Evolutionary conservation across 2,329 filamentous ascomycete genomes (phyloP).

Genomic region (Fusarium sp.): DNA sequence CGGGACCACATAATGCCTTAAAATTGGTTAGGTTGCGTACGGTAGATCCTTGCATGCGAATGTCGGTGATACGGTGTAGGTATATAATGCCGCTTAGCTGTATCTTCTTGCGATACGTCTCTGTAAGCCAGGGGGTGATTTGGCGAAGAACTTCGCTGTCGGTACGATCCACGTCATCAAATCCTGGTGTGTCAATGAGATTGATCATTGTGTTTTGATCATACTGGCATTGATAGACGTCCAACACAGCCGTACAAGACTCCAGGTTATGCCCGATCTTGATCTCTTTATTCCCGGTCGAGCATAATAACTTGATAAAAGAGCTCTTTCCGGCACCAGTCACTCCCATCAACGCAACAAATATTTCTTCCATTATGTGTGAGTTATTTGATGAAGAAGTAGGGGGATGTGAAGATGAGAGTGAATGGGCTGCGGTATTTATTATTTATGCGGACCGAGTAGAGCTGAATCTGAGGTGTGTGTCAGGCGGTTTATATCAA

Average conservation of each 20-base stretch:
- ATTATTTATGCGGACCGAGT: no score
- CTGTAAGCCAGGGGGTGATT: slow-evolving; percentile 2
- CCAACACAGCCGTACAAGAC: slow-evolving; percentile 2
- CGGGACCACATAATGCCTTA: background rate
- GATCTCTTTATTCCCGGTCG: slow-evolving; percentile 1
- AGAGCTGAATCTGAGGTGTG: no score
- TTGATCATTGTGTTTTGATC: background rate
- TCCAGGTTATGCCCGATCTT: background rate
- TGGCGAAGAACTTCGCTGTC: slow-evolving; percentile 18
- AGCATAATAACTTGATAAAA: slow-evolving; percentile 13
- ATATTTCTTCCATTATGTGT: no score
- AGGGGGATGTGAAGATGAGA: no score
- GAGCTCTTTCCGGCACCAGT: slow-evolving; percentile 26
- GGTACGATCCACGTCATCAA: slow-evolving; percentile 24
- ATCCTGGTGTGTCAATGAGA: slow-evolving; percentile 21
- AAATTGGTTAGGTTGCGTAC: background rate
- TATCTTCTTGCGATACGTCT: slow-evolving; percentile 17
- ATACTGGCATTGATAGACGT: background rate
- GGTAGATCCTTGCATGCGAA: background rate
- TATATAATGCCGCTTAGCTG: slow-evolving; percentile 16
- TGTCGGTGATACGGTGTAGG: slow-evolving; percentile 19
- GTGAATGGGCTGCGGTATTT: no score
- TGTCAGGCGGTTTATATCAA: no score
- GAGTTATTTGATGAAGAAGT: no score
- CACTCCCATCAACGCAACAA: slow-evolving; percentile 26